These are phyloP conservation scores for Peterozyma toletana DNA, from an alignment of 805 yeast species.

Conservation along the genomic window DNA sequence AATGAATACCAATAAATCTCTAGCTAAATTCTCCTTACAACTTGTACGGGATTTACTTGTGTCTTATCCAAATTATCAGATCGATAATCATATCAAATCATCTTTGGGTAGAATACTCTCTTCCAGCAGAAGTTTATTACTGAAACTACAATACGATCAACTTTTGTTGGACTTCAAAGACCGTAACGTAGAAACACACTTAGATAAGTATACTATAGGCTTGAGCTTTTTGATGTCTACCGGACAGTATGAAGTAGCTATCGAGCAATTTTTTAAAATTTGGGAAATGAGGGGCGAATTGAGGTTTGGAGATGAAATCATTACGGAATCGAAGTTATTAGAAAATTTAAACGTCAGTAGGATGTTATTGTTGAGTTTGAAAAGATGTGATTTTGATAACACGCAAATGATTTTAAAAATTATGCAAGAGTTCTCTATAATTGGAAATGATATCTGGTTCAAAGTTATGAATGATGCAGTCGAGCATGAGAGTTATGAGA, in stretches of 20 bases:
- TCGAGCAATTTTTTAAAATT: slow-evolving; percentile 1
- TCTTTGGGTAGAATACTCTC: not conserved
- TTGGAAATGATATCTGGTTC: not conserved
- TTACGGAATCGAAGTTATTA: not conserved
- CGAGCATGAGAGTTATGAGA: not conserved
- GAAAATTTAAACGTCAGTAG: not conserved
- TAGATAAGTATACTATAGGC: not conserved
- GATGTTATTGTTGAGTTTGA: not conserved
- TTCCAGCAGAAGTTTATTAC: not conserved
- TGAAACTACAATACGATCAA: not conserved
- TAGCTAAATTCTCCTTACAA: not conserved
- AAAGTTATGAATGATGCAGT: not conserved
- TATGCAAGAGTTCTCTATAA: not conserved
- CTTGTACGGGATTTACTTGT: not conserved
- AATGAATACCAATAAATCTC: not conserved
- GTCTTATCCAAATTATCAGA: not conserved
- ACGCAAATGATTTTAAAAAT: slow-evolving; percentile 1
- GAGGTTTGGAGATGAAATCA: no score
- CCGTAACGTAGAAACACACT: no score
- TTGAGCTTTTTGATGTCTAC: not conserved
- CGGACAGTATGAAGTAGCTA: slow-evolving; percentile 6
- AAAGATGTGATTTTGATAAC: slow-evolving; percentile 4
- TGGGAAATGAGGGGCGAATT: not conserved
- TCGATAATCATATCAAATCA: not conserved
- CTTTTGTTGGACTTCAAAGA: not conserved